These are phyloP conservation scores for Mytilinidion resinicola DNA, from an alignment of 495 filamentous ascomycete species.

Conservation along the genomic window DNA sequence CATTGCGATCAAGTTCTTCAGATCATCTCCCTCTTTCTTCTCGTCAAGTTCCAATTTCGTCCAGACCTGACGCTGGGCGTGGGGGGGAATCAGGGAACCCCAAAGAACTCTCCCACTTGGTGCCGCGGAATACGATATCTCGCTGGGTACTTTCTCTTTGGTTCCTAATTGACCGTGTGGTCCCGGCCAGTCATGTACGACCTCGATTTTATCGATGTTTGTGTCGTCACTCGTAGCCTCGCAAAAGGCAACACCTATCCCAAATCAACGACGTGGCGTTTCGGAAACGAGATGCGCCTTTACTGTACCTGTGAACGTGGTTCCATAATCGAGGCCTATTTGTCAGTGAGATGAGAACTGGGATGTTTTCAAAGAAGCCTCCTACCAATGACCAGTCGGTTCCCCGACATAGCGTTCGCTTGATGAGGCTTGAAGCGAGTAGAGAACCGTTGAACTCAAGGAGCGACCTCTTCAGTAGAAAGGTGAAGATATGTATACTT, in stretches of 20 bases:
- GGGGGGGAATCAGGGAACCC: conserved; percentile 11
- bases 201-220: background rate
- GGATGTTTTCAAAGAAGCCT: background rate
- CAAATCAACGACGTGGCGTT: too few species aligned
- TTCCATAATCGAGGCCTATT: conserved; percentile 15
- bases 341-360: background rate
- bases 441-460: background rate
- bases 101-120: background rate
- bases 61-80: conserved; percentile 10
- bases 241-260: conserved; percentile 13
- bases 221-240: conserved; percentile 3
- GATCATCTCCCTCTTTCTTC: conserved; percentile 2
- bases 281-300: too few species aligned
- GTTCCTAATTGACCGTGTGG: conserved; percentile 13
- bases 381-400: conserved; percentile 11
- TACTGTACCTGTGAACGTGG: conserved; percentile 10
- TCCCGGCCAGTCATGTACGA: conserved; percentile 16
- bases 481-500: background rate
- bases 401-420: background rate
- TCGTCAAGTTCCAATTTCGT: conserved; percentile 16
- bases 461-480: background rate
- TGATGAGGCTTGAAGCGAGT: background rate
- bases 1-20: background rate
- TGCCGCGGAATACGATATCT: conserved; percentile 5
- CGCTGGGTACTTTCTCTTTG: conserved; percentile 20